Percentiles rank a stretch among this genome's conserved stretches.
These are phyloP conservation scores for Olyra latifolia DNA, from an alignment of 176 grass and related monocot genomes.

Conservation along the genomic window DNA sequence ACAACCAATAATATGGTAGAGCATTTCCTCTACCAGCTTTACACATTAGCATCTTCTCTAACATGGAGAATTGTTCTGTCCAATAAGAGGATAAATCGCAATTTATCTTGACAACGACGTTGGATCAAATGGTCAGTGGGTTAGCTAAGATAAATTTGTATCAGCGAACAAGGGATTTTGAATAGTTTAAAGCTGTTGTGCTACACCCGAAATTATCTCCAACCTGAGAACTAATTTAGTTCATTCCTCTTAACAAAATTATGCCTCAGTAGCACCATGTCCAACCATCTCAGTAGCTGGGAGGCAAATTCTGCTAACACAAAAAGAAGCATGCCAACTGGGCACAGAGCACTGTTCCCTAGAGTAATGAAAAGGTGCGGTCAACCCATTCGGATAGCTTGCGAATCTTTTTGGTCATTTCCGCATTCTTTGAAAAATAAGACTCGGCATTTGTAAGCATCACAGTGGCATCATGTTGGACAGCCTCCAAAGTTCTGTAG, in stretches of 20 bases:
- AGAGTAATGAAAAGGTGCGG: constrained; percentile 48
- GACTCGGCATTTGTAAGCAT: constrained; percentile 66
- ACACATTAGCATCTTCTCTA: constrained; percentile 11
- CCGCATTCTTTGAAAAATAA: constrained; percentile 65
- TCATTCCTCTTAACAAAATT: constrained; percentile 39
- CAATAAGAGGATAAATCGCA: neutral
- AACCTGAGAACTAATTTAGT: constrained; percentile 17
- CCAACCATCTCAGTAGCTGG: constrained; percentile 16
- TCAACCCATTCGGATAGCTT: constrained; percentile 57
- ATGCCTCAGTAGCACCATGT: constrained; percentile 5
- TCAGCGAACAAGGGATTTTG: constrained; percentile 7
- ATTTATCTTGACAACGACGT: constrained; percentile 1
- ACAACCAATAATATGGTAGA: constrained; percentile 28
- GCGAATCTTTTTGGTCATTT: constrained; percentile 64
- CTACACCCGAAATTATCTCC: constrained; percentile 2
- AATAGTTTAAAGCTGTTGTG: constrained; percentile 9
- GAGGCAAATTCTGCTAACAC: constrained; percentile 18
- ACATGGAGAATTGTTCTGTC: neutral
- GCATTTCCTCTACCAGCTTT: constrained; percentile 22
- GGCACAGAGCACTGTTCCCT: constrained; percentile 17
- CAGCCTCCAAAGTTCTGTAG: constrained; percentile 75
- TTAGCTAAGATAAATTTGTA: constrained; percentile 27
- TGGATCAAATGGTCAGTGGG: constrained; percentile 22
- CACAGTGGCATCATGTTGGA: constrained; percentile 72
- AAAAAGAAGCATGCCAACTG: neutral